Base-by-base conservation (phyloP, 2,329 filamentous ascomycete species). In the Aspergillus quadricinctus region DNA sequence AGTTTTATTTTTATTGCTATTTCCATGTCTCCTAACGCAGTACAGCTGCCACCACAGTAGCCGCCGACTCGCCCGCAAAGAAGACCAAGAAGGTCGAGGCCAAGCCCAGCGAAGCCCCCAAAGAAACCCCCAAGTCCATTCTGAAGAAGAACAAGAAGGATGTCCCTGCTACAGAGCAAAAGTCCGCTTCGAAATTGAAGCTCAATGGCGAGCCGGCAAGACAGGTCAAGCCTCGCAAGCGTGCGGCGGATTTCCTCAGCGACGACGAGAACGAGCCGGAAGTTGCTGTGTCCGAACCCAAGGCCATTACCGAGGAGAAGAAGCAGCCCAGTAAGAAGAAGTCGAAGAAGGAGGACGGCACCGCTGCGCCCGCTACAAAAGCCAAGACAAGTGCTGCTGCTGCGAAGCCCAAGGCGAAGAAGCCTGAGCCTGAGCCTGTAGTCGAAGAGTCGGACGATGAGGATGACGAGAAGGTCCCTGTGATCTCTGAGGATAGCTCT, bases 21-120 rank as follows among this genome's bases (percentile, higher is more conserved):
- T 46, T 11, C 2, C 14, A 2, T 23, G 21, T 21, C 17, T 23
- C 25, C 43, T 46, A 46, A 46, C 43, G 27, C 17, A 54, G 62
- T 60, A 60, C 61, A 52, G 58, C 65, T 71, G 72, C 73, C 64
- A 72, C 75, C 31, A 67, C 71, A 52, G 69, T 70, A 49, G 72
- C 68, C 53, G 71, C 69, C 58, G 80, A 82, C 52, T 63, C 74
- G 25, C 82, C 82, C 43, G 80, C 81, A 10, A 80, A 80, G 56
- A 89, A 88, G 68, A 84, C 85, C 27, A 88, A 88, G 68, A 78
- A 77, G 62, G 71, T 69, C 60, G 69, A 72, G 51, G 63, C 65
- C 55, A 75, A 74, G 60, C 49, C 66, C 52, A 54, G 64, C 49
- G 64, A 73, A 50, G 40, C 61, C 43, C 52, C 67, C 45, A 64